These are phyloP conservation scores for Penicillium soppii DNA, from an alignment of 495 filamentous ascomycete genomes.

Conservation along the genomic window DNA sequence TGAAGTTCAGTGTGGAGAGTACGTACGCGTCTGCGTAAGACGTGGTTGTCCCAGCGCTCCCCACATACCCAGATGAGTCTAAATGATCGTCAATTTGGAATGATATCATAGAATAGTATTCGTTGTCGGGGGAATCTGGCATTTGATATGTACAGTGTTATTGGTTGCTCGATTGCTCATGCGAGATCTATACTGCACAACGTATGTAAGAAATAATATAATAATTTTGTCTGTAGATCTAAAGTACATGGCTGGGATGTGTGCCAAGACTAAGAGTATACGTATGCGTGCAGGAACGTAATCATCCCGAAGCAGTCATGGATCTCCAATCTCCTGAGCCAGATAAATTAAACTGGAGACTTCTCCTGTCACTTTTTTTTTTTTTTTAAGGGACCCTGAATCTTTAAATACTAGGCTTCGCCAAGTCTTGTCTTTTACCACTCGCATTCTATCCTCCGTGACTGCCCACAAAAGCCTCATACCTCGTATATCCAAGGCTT, in stretches of 20 bases:
- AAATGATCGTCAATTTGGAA: slow-evolving; percentile 4
- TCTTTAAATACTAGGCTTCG: not conserved
- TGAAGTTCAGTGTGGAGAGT: not conserved
- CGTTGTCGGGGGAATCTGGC: slow-evolving; percentile 4
- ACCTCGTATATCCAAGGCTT: not conserved
- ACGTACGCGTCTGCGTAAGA: slow-evolving; percentile 8
- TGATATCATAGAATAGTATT: slow-evolving; percentile 6
- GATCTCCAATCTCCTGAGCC: not conserved
- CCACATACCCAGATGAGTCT: slow-evolving; percentile 6
- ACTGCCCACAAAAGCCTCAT: not conserved
- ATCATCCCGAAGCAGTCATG: not conserved
- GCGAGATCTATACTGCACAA: not conserved
- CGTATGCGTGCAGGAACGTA: slow-evolving; percentile 11
- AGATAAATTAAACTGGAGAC: slow-evolving; percentile 14
- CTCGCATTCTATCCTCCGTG: not conserved
- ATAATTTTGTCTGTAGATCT: no score
- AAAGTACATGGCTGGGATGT: not conserved
- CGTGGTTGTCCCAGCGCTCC: not conserved
- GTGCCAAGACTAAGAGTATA: slow-evolving; percentile 3
- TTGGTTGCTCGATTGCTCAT: not conserved
- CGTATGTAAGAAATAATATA: no score
- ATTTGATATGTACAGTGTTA: not conserved
- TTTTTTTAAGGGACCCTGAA: slow-evolving; percentile 1
- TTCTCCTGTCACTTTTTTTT: not conserved
- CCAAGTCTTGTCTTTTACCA: not conserved